Percentiles rank a stretch among this genome's conserved stretches.
Conservation (phyloP, 371 early-diverging fungal species). For the Circinella umbellata region DNA sequence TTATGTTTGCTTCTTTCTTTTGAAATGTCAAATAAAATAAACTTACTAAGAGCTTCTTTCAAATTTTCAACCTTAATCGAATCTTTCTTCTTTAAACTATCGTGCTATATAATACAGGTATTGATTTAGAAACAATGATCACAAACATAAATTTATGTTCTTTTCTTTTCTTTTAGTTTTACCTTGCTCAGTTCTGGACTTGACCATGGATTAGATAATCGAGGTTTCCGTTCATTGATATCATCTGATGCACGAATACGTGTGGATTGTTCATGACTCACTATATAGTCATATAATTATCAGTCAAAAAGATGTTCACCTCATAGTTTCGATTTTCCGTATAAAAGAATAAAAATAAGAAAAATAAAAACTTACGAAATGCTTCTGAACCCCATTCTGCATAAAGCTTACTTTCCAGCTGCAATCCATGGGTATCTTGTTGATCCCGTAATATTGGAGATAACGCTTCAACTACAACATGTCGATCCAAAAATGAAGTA, state of each 20-base stretch:
- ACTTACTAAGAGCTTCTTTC: constrained; percentile 5
- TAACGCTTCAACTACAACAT: constrained; percentile 31
- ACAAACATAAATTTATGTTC: background rate
- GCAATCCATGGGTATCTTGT: constrained; percentile 43
- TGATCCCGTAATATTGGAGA: constrained; percentile 35
- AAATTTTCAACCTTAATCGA: constrained; percentile 9
- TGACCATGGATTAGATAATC: constrained; percentile 15
- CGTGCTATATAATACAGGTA: background rate
- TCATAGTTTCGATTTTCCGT: no score
- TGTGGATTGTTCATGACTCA: constrained; percentile 13
- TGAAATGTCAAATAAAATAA: background rate
- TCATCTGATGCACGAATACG: constrained; percentile 14
- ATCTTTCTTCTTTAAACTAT: constrained; percentile 12
- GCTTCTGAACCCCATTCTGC: constrained; percentile 50
- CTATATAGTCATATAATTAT: constrained; percentile 3
- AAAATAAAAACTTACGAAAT: constrained; percentile 22
- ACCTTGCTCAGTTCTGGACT: background rate
- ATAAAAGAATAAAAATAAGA: background rate
- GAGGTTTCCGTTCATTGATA: constrained; percentile 21
- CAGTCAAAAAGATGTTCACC: background rate
- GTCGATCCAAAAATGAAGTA: constrained; percentile 29
- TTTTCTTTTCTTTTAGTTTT: background rate
- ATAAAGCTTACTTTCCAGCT: constrained; percentile 48
- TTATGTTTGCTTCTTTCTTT: background rate
- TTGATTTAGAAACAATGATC: background rate